Base-by-base conservation (phyloP, 1,284 basidiomycete species). In the Tremellales sp. region DNA sequence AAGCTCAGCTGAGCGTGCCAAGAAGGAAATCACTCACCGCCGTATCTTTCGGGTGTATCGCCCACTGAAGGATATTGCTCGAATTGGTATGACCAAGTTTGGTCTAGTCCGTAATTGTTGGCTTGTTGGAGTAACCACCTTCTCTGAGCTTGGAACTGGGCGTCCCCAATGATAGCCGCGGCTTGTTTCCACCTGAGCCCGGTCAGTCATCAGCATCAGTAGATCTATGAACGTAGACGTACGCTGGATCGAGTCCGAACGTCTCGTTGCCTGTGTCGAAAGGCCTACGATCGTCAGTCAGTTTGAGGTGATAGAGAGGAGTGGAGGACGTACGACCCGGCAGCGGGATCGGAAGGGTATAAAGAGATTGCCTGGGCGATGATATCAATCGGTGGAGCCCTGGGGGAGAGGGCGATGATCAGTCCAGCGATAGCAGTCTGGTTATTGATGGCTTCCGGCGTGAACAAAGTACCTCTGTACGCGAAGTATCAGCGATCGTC, bases 201-300 rank as follows among this genome's bases (percentile, higher is more conserved):
- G 6, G 44, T 46, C 21, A 36, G 29, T 17, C 5, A 15, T 31
- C 6, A 35, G 25, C 19, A 21, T 27, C 11, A 27, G 12, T 26
- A 17, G 42, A 12, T 12, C 13, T 15, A 29, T 8, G 22, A 23
- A 23, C 5, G 29, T 41, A 29, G 4, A 47, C 45, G 45, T 40
- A 57, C 48, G 40, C 25, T 27, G 59, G 48, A 12, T 40, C 5
- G 4, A 57, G 43, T 2, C 65, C 64, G 40, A 69, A 72, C 0
- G 67, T 68, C 36, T 68, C 48, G 50, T 68, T 68, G 23, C 70
- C 71, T 1, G 67, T 69, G 19, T 53, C 60, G 51, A 61, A 73
- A 2, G 71, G 71, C 31, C 61, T 61, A n/a, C n/a, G 27, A 44
- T 29, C 19, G n/a, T 40, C 10, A 3, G 25, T 22, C 36, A 48